phyloP scores from a whole-genome alignment of 2,329 filamentous ascomycete genomes.

The Clarireedia hainanense region DNA sequence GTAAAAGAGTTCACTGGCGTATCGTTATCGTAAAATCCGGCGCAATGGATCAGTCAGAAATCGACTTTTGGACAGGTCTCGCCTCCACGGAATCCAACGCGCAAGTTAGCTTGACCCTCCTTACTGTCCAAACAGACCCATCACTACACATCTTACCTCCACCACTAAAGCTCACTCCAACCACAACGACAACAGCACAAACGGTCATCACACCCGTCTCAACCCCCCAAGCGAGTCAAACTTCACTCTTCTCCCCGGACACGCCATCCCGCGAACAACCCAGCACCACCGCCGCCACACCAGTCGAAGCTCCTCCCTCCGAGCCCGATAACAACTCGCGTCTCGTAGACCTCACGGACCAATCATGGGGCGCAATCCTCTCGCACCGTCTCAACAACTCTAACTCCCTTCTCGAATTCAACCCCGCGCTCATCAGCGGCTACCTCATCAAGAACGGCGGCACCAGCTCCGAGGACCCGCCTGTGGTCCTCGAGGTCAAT shows the following conservation, averaged over 20 bases:
- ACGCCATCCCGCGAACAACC: slow-evolving; percentile 22
- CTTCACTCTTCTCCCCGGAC: slow-evolving; percentile 51
- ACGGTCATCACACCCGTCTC: slow-evolving; percentile 54
- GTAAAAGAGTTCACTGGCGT: slow-evolving; percentile 67
- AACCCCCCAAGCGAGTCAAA: slow-evolving; percentile 48
- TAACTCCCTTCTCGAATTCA: slow-evolving; percentile 44
- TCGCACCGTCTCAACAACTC: slow-evolving; percentile 58
- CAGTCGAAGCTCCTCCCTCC: slow-evolving; percentile 32
- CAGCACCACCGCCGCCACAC: slow-evolving; percentile 26
- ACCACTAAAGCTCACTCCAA: slow-evolving; percentile 36
- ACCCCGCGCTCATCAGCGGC: slow-evolving; percentile 52
- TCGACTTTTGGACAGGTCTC: slow-evolving; percentile 49
- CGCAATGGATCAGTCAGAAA: slow-evolving; percentile 58
- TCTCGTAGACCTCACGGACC: slow-evolving; percentile 65
- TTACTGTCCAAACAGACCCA: slow-evolving; percentile 58
- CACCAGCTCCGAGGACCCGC: slow-evolving; percentile 46
- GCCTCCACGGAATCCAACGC: slow-evolving; percentile 44
- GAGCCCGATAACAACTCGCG: slow-evolving; percentile 58
- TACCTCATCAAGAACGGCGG: slow-evolving; percentile 60
- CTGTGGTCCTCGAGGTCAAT: slow-evolving; percentile 55
- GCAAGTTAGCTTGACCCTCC: slow-evolving; percentile 46
- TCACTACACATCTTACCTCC: slow-evolving; percentile 55
- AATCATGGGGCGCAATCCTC: slow-evolving; percentile 67
- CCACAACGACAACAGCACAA: slow-evolving; percentile 35
- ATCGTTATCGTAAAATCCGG: slow-evolving; percentile 67